These are phyloP conservation scores for Alternaria dauci DNA, from an alignment of 2,329 filamentous ascomycete genomes.

Conservation along the genomic window DNA sequence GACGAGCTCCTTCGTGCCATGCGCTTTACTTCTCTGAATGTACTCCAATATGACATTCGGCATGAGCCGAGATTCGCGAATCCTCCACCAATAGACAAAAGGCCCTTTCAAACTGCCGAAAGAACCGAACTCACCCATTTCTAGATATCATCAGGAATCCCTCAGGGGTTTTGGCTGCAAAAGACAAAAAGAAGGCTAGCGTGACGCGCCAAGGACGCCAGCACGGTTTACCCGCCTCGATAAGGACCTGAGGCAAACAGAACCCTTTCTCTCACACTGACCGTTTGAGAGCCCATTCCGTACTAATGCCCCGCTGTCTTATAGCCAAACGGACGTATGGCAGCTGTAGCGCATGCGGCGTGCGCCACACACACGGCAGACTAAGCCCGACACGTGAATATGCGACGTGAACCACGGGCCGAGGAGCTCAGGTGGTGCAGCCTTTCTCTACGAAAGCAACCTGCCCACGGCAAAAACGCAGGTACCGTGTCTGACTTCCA, in stretches of 20 bases:
- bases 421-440: neutral
- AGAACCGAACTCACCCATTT: neutral
- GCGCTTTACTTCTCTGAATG: neutral
- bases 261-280: neutral
- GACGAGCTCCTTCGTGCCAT: neutral
- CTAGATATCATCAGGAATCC: neutral
- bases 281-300: constrained; percentile 2
- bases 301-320: neutral
- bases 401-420: constrained; percentile 5
- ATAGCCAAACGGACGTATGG: neutral
- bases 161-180: neutral
- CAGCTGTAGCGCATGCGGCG: constrained; percentile 7
- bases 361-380: neutral
- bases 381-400: neutral
- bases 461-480: neutral
- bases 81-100: constrained; percentile 1
- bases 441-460: neutral
- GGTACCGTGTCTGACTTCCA: neutral
- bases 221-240: neutral
- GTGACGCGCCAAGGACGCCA: neutral
- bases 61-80: neutral
- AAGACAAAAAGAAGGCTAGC: neutral
- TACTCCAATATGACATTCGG: neutral
- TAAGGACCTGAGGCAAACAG: constrained; percentile 6
- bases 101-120: constrained; percentile 2